A percentile compares a stretch with the other conserved stretches of the same genome.
Conservation (phyloP, 768 basidiomycete genomes). For the Leccinum variicolor region DNA sequence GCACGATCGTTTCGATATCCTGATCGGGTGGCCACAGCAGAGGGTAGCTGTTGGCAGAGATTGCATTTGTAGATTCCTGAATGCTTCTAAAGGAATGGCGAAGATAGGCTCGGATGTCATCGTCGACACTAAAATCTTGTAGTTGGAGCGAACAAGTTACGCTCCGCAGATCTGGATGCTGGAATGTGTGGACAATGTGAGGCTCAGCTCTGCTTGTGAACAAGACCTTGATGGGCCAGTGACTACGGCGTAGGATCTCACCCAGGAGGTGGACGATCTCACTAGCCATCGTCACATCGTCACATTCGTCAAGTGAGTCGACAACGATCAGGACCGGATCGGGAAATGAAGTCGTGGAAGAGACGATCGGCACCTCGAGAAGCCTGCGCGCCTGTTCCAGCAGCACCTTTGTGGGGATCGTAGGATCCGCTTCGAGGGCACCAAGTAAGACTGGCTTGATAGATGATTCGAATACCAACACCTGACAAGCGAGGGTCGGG, state of each 20-base stretch:
- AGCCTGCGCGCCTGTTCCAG: conserved; percentile 24
- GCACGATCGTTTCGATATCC: conserved; percentile 18
- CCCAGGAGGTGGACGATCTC: conserved; percentile 24
- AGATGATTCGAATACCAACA: conserved; percentile 17
- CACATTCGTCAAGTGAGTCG: conserved; percentile 26
- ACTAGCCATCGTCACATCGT: conserved; percentile 18
- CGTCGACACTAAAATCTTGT: conserved; percentile 20
- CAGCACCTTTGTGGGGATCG: conserved; percentile 21
- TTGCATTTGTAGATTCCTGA: background rate
- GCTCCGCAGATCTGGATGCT: conserved; percentile 10
- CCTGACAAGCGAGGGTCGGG: conserved; percentile 32
- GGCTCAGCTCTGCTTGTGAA: conserved; percentile 22
- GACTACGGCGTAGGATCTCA: conserved; percentile 9
- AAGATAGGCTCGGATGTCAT: conserved; percentile 25
- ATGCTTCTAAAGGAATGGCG: conserved; percentile 18
- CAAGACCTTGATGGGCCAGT: conserved; percentile 24
- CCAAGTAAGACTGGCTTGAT: conserved; percentile 14
- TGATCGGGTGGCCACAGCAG: conserved; percentile 21
- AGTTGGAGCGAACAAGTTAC: conserved; percentile 8
- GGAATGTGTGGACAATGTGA: conserved; percentile 20
- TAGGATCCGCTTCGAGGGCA: conserved; percentile 19
- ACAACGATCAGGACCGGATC: conserved; percentile 20
- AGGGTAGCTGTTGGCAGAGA: background rate
- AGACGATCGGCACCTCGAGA: conserved; percentile 18
- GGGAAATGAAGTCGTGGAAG: conserved; percentile 5